Conservation (phyloP, 176 grass and related monocot genomes). For the Avena sativa region DNA sequence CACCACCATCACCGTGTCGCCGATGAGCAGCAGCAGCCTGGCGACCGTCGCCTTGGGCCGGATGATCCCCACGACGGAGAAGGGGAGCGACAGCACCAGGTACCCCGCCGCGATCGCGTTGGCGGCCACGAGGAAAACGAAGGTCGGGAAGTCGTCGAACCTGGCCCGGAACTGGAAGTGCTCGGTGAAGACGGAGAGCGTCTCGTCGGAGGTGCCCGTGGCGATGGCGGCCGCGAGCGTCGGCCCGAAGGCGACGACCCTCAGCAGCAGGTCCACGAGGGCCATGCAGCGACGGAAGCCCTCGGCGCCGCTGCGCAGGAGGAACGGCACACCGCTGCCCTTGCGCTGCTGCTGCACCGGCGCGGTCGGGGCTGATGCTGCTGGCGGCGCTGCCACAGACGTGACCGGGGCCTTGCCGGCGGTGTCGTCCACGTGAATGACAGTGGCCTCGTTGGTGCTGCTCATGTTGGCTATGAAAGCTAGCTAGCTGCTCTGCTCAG, state of each 20-base stretch:
- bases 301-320: constrained; percentile 41
- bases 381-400: background rate
- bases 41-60: constrained; percentile 50
- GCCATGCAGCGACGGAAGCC: constrained; percentile 60
- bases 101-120: constrained; percentile 75
- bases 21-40: constrained; percentile 66
- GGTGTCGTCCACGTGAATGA: constrained; percentile 52
- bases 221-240: constrained; percentile 77
- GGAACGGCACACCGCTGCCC: background rate
- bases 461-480: background rate
- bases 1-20: constrained; percentile 60
- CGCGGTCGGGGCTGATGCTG: background rate
- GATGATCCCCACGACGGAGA: constrained; percentile 57
- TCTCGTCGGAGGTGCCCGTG: constrained; percentile 71
- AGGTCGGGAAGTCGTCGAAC: constrained; percentile 78
- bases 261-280: constrained; percentile 71
- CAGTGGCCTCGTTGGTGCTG: constrained; percentile 53
- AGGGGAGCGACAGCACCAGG: constrained; percentile 79
- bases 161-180: constrained; percentile 81
- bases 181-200: constrained; percentile 80
- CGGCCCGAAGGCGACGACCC: constrained; percentile 61
- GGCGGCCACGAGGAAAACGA: constrained; percentile 67
- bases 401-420: constrained; percentile 48
- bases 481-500: background rate
- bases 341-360: background rate